Base-by-base conservation (phyloP, 1,284 basidiomycete species). In the Fomitopsis schrenkii region DNA sequence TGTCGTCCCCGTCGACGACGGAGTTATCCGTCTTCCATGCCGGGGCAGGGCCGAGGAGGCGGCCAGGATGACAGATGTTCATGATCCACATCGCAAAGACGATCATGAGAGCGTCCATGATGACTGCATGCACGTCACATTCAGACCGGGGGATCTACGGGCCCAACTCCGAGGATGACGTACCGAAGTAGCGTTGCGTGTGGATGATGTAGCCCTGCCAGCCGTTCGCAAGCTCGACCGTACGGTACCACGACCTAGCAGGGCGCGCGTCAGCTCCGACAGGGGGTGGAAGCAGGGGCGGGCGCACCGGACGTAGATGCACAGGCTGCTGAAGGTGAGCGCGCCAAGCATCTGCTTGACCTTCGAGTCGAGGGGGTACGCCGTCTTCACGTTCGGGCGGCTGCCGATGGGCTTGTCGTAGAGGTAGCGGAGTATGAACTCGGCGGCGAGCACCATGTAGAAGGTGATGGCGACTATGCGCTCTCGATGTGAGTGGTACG, bases 171-270 rank as follows among this genome's bases (percentile, higher is more conserved):
- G 44, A 6, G n/a, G 2, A 28, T 6, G 22, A 56, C 67, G 36
- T 63, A 84, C 83, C 82, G 74, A 88, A 86, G 67, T 81, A 82
- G 15, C 79, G 67, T 67, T 87, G 73, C 2, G 84, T 85, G 4
- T 70, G 67, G 65, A 85, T 84, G 63, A 87, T 77, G 10, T 72
- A 72, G 2, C 85, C 85, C 22, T 67, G 68, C 81, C 83, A 87
- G 1, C 85, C 85, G 62, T 80, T 76, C 3, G 77, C 66, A 1
- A 87, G 77, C 71, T 87, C 84, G 59, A 84, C 76, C 1, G 79
- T 79, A 52, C 84, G 79, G 68, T 82, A 83, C 8, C 81, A 70
- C 4, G 79, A 77, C 42, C 79, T 80, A 57, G 38, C 6, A 40
- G 26, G 22, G 4, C 28, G 22, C 15, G 10, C 8, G 30, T 46